Evolutionary conservation across 805 yeast species (phyloP).

Genomic region (Monosporozyma aerobia): DNA sequence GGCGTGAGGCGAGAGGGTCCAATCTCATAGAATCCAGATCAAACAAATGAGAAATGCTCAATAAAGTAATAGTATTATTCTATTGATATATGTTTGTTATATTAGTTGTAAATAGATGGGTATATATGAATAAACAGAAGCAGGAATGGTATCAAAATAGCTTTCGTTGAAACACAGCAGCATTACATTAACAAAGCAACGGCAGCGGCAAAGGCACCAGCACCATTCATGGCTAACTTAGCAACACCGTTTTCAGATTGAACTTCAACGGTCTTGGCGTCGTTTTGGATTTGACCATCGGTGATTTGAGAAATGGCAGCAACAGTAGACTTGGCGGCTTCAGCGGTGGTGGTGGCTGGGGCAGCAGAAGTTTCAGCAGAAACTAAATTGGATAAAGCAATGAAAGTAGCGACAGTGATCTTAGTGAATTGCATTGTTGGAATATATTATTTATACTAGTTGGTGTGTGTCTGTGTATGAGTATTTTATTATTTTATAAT

Average conservation of each 20-base stretch:
- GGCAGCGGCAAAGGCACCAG: conserved; percentile 13
- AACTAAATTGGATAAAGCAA: conserved; percentile 19
- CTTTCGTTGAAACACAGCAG: too few relatives aligned
- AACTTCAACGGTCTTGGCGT: conserved; percentile 1
- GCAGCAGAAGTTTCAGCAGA: conserved; percentile 23
- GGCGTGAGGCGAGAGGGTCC: too few relatives aligned
- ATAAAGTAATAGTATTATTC: too few relatives aligned
- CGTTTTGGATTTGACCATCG: conserved; percentile 1
- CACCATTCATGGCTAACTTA: conserved; percentile 19
- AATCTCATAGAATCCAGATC: too few relatives aligned
- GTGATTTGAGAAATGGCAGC: conserved; percentile 1
- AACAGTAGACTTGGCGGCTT: conserved; percentile 2
- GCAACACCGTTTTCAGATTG: conserved; percentile 23
- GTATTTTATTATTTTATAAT: too few relatives aligned
- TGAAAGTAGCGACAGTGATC: conserved; percentile 17
- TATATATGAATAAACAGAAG: too few relatives aligned
- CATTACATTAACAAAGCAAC: conserved; percentile 12
- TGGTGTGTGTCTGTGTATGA: too few relatives aligned
- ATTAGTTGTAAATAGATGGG: too few relatives aligned
- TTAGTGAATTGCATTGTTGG: conserved; percentile 7
- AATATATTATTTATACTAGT: too few relatives aligned
- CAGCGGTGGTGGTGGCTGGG: conserved; percentile 7
- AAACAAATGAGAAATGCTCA: too few relatives aligned
- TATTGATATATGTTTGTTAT: too few relatives aligned
- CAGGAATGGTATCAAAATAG: too few relatives aligned